Base-by-base conservation (phyloP, 176 grass and related monocot species). In the Phragmites australis region DNA sequence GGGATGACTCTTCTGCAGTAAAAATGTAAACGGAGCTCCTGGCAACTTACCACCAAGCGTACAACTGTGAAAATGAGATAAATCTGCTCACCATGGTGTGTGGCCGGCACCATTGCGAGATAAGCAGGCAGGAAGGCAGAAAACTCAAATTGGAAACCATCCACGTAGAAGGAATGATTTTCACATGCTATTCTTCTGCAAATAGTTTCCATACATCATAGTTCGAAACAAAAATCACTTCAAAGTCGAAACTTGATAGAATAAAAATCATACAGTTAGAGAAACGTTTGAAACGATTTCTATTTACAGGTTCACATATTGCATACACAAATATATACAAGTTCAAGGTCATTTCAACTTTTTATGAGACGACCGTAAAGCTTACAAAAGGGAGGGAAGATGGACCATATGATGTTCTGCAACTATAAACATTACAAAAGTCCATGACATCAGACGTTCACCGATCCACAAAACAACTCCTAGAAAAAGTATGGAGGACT, bases 301-400 rank as follows among this genome's bases (percentile, higher is more conserved):
- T 70, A 62, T 81, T 70, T 72, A 70, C 65, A 74, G 1, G 11
- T 44, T 47, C 30, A 46, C 42, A 58, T 41, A 39, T 45, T 44
- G 21, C 3, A 39, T n/a, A 17, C 51, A 84, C 67, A 39, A 56
- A 54, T 71, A 73, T 83, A 64, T 72, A 83, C 66, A 89, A n/a
- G 50, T 59, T 25, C 65, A 51, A 30, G 48, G 78, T 77, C 65
- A 57, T 71, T 64, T 16, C 40, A 77, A 47, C 47, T 51, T 48
- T 9, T 30, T 10, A 10, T 9, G 3, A 52, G 61, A 41, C 54
- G 9, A 82, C 77, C 63, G 6, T 58, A 71, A n/a, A 81, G 6
- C 26, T 61, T 79, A 77, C 78, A 85, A 65, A 81, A 48, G 26
- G 26, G 26, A 61, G 43, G 47, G 27, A 9, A 3, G 25, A 18